phyloP scores from a whole-genome alignment of 768 basidiomycete species.

The Sporobolomyces phaffii region DNA sequence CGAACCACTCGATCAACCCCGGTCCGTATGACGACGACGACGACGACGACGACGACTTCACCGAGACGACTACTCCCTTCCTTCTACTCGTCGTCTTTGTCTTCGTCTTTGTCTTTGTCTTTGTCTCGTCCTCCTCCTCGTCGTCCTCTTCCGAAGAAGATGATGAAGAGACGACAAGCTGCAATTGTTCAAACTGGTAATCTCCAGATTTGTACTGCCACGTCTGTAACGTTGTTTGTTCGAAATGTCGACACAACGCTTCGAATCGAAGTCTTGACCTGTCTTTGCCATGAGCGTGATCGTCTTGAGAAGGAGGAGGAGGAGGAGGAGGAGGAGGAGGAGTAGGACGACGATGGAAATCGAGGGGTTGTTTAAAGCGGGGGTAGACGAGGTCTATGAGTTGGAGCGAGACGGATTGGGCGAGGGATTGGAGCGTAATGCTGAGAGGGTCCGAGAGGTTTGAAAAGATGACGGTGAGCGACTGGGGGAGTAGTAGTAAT shows the following conservation, averaged over 20 bases:
- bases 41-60: too few species aligned
- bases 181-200: constrained; percentile 6
- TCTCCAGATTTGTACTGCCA: constrained; percentile 27
- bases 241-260: constrained; percentile 18
- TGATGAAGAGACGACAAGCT: background rate
- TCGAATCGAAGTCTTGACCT: constrained; percentile 1
- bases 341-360: background rate
- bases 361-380: too few species aligned
- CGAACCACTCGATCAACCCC: background rate
- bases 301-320: background rate
- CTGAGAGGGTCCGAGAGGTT: constrained; percentile 16
- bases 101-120: too few species aligned
- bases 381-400: constrained; percentile 9
- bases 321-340: background rate
- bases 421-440: background rate
- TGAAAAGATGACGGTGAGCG: constrained; percentile 15
- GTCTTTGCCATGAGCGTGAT: background rate
- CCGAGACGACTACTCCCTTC: too few species aligned
- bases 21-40: too few species aligned
- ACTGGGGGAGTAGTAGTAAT: too few species aligned
- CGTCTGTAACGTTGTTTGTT: background rate
- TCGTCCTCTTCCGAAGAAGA: too few species aligned
- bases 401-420: constrained; percentile 19
- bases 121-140: background rate
- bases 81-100: too few species aligned